Evolutionary conservation across 192 early-diverging fungal species (phyloP), one percentile per base, ranked within the genome.

Genomic region (Linnemannia elongata): DNA sequence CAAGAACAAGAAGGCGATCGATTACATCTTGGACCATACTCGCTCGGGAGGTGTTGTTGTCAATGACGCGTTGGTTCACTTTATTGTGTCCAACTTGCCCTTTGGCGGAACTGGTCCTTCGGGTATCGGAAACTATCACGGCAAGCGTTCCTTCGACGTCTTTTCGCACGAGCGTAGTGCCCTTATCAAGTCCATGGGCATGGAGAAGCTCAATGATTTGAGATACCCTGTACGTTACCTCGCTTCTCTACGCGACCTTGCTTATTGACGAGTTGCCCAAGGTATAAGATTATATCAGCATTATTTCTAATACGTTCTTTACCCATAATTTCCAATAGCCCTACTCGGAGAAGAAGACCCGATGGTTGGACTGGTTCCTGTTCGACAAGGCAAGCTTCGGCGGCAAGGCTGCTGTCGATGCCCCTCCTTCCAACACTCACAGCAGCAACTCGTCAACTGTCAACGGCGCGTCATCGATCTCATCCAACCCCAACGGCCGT

Each of bases 21-120:
- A 95, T 33, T 91, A 93, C 38, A 90, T 98, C 15, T 74, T 96
- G 27, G 83, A 88, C 27, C 85, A 93, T 24, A 96, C 96, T 13
- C 92, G 92, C 72, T 96, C 97, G 8, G 98, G 98, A 39, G 91
- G 90, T 74, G 94, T 93, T 9, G 80, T 91, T 44, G 93, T 96
- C 72, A 99, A 99, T 88, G 97, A 98, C 88, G 91, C 93, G 24
- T 79, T 97, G 80, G 89, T 97, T 75, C 94, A 95, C 82, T 92
- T 90, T 77, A 80, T 89, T 69, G 88, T 91, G 27, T 79, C 88
- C 49, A 88, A 89, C 45, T 80, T 96, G 38, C 97, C 97, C 66
- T 98, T 98, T 88, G 97, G 97, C 54, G 98, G 97, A 54, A 93
- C 96, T 3, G 97, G 97, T 0, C 81, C 88, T 0, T 97, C 96